Evolutionary conservation across 1,284 basidiomycete genomes (phyloP).

Genomic region (Pseudozyma flocculosa): DNA sequence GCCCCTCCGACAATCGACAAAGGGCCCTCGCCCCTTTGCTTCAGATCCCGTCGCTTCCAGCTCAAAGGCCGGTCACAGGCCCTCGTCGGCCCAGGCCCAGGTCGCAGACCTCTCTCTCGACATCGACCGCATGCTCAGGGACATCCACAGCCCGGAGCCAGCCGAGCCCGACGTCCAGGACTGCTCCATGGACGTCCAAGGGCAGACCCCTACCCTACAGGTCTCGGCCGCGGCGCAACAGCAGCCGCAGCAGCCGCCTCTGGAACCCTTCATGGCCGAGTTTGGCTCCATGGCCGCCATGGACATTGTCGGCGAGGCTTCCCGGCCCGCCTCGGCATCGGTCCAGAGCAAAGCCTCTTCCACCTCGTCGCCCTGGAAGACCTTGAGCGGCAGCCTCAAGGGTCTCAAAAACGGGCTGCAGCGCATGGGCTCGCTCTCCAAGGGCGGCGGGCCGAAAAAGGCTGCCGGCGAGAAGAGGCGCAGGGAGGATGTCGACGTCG

Average conservation of each 20-base stretch:
- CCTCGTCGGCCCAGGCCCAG: neutral
- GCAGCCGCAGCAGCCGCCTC: no score
- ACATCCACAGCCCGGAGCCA: neutral
- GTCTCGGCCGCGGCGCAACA: no score
- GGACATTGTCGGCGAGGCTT: neutral
- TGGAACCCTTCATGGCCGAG: neutral
- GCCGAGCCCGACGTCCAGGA: neutral
- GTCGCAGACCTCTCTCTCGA: neutral
- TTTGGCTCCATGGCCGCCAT: neutral
- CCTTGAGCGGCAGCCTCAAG: neutral
- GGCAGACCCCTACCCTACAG: no score
- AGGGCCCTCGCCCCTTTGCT: neutral
- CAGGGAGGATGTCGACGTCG: slow-evolving; percentile 1
- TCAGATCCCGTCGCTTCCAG: no score
- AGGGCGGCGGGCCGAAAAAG: neutral
- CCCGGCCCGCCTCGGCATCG: neutral
- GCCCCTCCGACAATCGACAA: neutral
- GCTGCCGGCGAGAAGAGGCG: neutral
- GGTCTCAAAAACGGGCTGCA: neutral
- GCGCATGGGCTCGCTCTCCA: neutral
- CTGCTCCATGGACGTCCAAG: neutral
- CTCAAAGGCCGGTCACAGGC: neutral
- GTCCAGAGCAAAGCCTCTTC: neutral
- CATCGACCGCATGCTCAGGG: neutral
- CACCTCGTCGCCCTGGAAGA: neutral